Base-by-base conservation (phyloP, 148 eudicot genomes). In the Cornus florida region DNA sequence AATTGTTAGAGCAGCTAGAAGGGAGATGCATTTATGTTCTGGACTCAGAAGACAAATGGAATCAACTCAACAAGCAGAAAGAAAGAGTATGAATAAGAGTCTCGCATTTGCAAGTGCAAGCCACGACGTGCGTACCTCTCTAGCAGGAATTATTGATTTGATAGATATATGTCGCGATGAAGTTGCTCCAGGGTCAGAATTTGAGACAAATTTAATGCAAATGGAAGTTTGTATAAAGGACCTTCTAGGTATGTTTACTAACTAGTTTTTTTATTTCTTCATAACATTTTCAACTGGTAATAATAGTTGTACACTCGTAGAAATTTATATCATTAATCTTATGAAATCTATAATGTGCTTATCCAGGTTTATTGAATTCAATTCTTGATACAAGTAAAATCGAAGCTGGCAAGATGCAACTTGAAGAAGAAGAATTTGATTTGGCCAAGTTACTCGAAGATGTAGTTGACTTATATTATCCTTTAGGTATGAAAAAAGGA, bases 321-420 rank as follows among this genome's bases (percentile, higher is more conserved):
- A n/a, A 62, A 19, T 20, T 6, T 43, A 1, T 16, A 53, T 53
- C 14, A 53, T 53, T 53, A 53, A 53, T 53, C 14, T 56, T 39
- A 53, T n/a, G 6, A 7, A 62, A 62, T 17, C 23, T 62, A 17
- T 20, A 62, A 62, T 20, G 66, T 66, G 8, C 75, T 20, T 48
- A 22, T 86, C 56, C 82, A 92, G 98, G 75, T 82, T 79, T 95
- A 24, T 78, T 93, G 86, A 95, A 89, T 76, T 84, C 92, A 7
- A 82, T 95, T 66, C 92, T 95, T 16, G 96, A 95, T 74, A 70
- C 80, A 35, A 93, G 93, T 71, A 93, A 93, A 79, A 87, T 89
- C 7, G 97, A 95, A 83, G 94, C 98, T 5, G 97, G 98, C 0
- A 91, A 88, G 84, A 90, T 91, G 92, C 86, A 90, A 38, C 85